phyloP scores from a whole-genome alignment of 352 stramenopile genomes.

The Phytopythium mirpurense region DNA sequence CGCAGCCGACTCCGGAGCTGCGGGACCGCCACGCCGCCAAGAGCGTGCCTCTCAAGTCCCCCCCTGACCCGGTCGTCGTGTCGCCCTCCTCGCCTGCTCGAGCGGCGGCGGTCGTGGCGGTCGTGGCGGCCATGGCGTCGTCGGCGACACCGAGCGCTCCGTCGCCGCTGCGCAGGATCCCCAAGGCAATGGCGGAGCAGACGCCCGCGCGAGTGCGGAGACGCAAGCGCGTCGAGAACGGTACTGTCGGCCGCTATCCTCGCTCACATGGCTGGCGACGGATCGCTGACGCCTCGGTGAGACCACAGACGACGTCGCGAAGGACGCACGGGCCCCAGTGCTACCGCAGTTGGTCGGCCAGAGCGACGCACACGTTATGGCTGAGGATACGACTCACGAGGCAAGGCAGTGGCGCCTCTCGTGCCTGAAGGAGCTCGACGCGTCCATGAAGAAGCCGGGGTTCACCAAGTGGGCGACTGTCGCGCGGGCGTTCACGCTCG shows the following conservation, averaged over 20 bases:
- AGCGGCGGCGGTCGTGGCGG: slow-evolving; percentile 1
- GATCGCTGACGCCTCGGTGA: not conserved
- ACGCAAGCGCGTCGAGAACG: slow-evolving; percentile 7
- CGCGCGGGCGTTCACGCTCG: slow-evolving; percentile 26
- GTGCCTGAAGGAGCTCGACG: slow-evolving; percentile 31
- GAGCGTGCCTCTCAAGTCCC: slow-evolving; percentile 30
- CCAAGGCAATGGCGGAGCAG: slow-evolving; percentile 5
- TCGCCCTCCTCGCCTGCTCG: not conserved
- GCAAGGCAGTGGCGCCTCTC: slow-evolving; percentile 29
- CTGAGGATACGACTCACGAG: slow-evolving; percentile 9
- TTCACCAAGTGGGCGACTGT: slow-evolving; percentile 35
- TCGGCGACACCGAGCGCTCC: not conserved
- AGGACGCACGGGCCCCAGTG: not conserved
- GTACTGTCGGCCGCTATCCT: not conserved
- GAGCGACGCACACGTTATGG: not conserved
- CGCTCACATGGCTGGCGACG: no score
- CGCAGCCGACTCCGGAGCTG: slow-evolving; percentile 13
- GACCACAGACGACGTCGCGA: not conserved
- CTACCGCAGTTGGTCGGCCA: not conserved
- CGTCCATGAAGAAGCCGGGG: slow-evolving; percentile 18
- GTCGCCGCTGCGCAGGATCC: not conserved
- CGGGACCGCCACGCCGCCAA: slow-evolving; percentile 47
- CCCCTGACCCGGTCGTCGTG: slow-evolving; percentile 15
- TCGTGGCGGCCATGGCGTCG: slow-evolving; percentile 1
- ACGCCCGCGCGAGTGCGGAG: slow-evolving; percentile 1